Conservation (phyloP, 257 asterid genomes). For the Solanum sejunctum region DNA sequence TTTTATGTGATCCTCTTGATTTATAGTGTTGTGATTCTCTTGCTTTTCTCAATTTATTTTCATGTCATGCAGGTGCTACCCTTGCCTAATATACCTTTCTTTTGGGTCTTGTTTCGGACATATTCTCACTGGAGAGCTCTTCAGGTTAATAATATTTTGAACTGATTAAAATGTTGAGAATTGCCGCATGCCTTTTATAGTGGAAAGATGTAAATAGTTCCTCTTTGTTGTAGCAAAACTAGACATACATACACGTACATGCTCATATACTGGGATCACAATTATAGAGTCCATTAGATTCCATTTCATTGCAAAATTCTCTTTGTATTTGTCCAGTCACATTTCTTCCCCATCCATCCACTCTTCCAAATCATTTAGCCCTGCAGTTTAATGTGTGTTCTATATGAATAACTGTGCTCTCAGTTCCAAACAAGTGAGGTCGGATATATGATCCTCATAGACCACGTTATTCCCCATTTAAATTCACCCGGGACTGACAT, state of each 20-base stretch:
- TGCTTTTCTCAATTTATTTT: neutral
- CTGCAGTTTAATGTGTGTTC: neutral
- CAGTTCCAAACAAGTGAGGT: neutral
- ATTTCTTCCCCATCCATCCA: neutral
- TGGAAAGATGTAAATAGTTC: neutral
- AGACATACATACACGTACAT: neutral
- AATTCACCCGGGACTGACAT: neutral
- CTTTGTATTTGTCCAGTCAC: neutral
- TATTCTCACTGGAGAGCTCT: constrained; percentile 99
- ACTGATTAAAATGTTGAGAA: neutral
- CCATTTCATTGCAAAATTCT: neutral
- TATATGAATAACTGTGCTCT: neutral
- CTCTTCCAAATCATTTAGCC: neutral
- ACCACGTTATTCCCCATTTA: neutral
- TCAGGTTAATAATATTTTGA: constrained; percentile 36
- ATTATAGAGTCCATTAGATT: neutral
- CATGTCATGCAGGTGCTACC: constrained; percentile 64
- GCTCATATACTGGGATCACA: neutral
- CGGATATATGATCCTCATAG: neutral
- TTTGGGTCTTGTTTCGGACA: constrained; percentile 88
- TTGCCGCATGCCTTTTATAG: neutral
- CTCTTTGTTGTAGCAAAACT: neutral
- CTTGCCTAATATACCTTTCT: constrained; percentile 92
- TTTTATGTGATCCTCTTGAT: neutral
- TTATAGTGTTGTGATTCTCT: neutral